Evolutionary conservation across 305 asterid species (phyloP).

Genomic region (Nicotiana rustica): DNA sequence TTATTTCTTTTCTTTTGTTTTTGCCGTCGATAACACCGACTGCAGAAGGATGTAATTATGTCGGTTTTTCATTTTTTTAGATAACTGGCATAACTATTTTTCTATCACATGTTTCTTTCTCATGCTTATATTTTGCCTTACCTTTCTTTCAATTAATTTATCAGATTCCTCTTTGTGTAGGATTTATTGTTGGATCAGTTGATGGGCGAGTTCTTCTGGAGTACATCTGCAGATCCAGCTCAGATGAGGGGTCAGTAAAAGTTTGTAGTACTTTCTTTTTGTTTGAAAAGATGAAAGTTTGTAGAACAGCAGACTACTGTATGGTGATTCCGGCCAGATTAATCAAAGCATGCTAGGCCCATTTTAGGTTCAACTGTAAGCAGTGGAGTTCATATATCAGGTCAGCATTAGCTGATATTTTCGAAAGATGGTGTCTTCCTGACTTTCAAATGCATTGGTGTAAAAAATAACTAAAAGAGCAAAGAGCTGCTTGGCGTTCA

Average conservation of each 20-base stretch:
- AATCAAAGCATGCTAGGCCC: background rate
- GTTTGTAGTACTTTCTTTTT: constrained; percentile 27
- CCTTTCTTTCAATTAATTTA: background rate
- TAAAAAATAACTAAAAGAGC: background rate
- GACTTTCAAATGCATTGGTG: background rate
- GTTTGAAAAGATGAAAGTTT: constrained; percentile 6
- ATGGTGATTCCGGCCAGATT: constrained; percentile 12
- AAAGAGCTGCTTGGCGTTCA: background rate
- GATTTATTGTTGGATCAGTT: constrained; percentile 76
- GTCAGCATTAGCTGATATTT: constrained; percentile 7
- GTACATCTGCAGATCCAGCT: constrained; percentile 53
- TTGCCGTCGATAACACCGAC: background rate
- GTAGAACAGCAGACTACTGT: constrained; percentile 17
- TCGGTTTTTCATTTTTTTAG: background rate
- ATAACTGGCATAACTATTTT: background rate
- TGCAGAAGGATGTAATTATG: background rate
- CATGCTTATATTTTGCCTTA: background rate
- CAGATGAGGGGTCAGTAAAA: constrained; percentile 70
- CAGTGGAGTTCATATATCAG: background rate
- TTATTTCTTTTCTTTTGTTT: background rate
- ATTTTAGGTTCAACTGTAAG: background rate
- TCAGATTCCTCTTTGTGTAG: constrained; percentile 55
- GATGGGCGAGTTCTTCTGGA: constrained; percentile 87
- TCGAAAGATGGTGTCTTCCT: constrained; percentile 12
- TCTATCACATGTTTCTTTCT: constrained; percentile 13